Conservation (phyloP, 768 basidiomycete genomes). For the Plicaturopsis crispa region DNA sequence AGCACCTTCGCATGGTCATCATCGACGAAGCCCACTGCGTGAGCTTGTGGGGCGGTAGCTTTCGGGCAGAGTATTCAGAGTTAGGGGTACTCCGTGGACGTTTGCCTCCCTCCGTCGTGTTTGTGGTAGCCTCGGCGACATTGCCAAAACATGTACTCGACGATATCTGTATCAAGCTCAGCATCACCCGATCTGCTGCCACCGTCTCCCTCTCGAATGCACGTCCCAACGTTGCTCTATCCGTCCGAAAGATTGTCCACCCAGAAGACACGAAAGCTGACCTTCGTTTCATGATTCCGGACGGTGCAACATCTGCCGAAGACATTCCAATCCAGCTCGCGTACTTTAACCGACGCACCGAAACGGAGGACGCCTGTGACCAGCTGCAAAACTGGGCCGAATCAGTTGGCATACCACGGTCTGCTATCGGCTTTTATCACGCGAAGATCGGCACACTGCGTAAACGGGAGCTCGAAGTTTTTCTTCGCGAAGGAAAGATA, state of each 20-base stretch:
- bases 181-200: constrained; percentile 2
- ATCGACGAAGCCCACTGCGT: constrained; percentile 17
- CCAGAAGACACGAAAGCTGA: constrained; percentile 16
- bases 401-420: constrained; percentile 8
- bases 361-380: constrained; percentile 11
- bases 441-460: constrained; percentile 12
- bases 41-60: constrained; percentile 12
- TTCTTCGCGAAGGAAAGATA: constrained; percentile 8
- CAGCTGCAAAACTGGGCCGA: constrained; percentile 9
- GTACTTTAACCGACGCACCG: constrained; percentile 13
- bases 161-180: constrained; percentile 7
- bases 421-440: constrained; percentile 16
- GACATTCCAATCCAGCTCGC: constrained; percentile 14
- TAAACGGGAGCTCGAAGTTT: constrained; percentile 12
- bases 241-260: constrained; percentile 13
- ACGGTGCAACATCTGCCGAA: constrained; percentile 1
- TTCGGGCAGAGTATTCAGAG: constrained; percentile 9
- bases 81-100: constrained; percentile 9
- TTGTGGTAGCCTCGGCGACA: constrained; percentile 12
- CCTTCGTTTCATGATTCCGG: constrained; percentile 16
- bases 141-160: constrained; percentile 8
- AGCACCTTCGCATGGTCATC: constrained; percentile 12
- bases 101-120: constrained; percentile 7
- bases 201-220: constrained; percentile 7
- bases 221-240: constrained; percentile 20